phyloP scores from a whole-genome alignment of 192 early-diverging fungal species.

The Lobosporangium transversale region DNA sequence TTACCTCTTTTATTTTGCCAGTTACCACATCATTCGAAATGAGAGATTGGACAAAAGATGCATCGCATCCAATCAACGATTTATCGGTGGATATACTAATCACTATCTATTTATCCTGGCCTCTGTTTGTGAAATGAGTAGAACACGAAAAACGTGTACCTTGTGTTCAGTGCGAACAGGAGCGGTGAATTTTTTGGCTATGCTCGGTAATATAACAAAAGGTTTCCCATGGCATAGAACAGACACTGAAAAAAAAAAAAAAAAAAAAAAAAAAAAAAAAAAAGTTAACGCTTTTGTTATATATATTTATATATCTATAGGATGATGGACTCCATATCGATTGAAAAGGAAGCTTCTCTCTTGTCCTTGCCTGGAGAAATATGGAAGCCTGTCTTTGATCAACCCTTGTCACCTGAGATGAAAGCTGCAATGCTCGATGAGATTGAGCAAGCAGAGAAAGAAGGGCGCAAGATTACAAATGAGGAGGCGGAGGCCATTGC shows the following conservation, averaged over 20 bases:
- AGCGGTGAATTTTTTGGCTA: slow-evolving; percentile 65
- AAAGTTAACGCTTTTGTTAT: no score
- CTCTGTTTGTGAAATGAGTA: slow-evolving; percentile 4
- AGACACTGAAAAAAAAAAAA: no score
- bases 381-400: slow-evolving; percentile 36
- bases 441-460: slow-evolving; percentile 37
- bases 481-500: slow-evolving; percentile 51
- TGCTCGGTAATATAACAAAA: slow-evolving; percentile 43
- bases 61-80: no score
- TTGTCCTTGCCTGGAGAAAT: slow-evolving; percentile 36
- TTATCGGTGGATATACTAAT: no score
- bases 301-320: slow-evolving; percentile 34
- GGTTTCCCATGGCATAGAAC: no score
- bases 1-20: no score
- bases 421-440: slow-evolving; percentile 38
- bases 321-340: slow-evolving; percentile 46
- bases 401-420: slow-evolving; percentile 40
- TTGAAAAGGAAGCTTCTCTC: slow-evolving; percentile 33
- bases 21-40: neutral
- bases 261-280: no score
- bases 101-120: neutral
- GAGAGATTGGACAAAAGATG: neutral
- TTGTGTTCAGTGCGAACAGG: slow-evolving; percentile 63
- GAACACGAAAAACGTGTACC: slow-evolving; percentile 56
- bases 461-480: slow-evolving; percentile 39